phyloP scores from a whole-genome alignment of 2,329 filamentous ascomycete species.

The Venturia asperata region DNA sequence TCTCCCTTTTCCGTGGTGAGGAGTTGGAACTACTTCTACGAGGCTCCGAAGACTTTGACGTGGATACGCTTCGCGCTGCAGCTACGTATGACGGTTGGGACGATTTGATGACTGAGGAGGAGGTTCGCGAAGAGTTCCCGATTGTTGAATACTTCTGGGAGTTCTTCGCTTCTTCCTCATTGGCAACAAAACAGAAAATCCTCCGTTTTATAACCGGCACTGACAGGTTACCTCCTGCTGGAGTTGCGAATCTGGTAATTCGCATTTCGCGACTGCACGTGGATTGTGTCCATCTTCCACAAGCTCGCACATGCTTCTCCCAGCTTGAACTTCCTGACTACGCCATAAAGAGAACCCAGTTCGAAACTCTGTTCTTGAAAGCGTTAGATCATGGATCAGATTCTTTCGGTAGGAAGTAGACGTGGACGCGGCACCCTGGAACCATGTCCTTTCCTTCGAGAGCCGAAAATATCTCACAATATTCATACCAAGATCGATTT shows the following conservation, averaged over 20 bases:
- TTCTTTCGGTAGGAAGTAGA: slow-evolving; percentile 1
- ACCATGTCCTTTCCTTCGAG: too few relatives aligned
- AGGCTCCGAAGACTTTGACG: slow-evolving; percentile 81
- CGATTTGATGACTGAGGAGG: slow-evolving; percentile 31
- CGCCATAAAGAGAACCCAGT: slow-evolving; percentile 47
- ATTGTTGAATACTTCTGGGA: slow-evolving; percentile 86
- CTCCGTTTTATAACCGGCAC: slow-evolving; percentile 84
- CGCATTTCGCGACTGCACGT: slow-evolving; percentile 69
- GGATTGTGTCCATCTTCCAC: slow-evolving; percentile 56
- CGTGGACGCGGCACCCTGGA: neutral
- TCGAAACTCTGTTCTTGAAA: slow-evolving; percentile 70
- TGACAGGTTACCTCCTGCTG: slow-evolving; percentile 83
- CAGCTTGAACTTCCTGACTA: slow-evolving; percentile 72
- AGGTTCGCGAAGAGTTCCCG: slow-evolving; percentile 53
- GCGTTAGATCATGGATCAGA: slow-evolving; percentile 52
- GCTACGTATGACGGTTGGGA: slow-evolving; percentile 77
- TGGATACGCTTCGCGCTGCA: slow-evolving; percentile 65
- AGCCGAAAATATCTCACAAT: too few relatives aligned
- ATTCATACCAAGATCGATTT: too few relatives aligned
- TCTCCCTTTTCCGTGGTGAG: slow-evolving; percentile 80
- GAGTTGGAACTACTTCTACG: slow-evolving; percentile 85
- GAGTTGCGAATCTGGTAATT: slow-evolving; percentile 70
- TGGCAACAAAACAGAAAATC: slow-evolving; percentile 66
- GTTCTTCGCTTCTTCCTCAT: slow-evolving; percentile 59
- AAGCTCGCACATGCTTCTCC: slow-evolving; percentile 89